phyloP scores from a whole-genome alignment of 257 asterid species.

The Plectranthus barbatus region DNA sequence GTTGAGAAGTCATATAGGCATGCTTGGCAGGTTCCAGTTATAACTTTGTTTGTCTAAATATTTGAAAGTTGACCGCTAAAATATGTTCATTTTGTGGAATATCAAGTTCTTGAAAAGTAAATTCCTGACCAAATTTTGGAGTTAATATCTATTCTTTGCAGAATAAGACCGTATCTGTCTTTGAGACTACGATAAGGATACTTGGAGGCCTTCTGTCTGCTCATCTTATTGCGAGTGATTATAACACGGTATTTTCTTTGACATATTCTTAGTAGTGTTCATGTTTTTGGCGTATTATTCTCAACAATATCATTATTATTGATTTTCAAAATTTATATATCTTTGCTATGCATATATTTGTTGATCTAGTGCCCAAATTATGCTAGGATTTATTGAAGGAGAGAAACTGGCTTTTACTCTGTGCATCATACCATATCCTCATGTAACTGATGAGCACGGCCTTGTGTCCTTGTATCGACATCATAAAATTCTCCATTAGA shows the following conservation, averaged over 20 bases:
- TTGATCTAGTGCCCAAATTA: background rate
- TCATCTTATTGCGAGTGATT: slow-evolving; percentile 93
- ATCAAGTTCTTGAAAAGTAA: slow-evolving; percentile 6
- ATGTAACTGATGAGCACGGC: background rate
- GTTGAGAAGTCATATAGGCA: background rate
- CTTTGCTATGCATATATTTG: background rate
- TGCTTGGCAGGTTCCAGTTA: slow-evolving; percentile 4
- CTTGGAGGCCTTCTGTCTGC: slow-evolving; percentile 99
- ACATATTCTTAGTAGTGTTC: slow-evolving; percentile 4
- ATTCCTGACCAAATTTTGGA: background rate
- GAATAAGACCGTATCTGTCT: slow-evolving; percentile 96
- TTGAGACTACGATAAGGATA: slow-evolving; percentile 92
- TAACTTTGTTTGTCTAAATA: background rate
- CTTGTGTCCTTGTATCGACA: background rate
- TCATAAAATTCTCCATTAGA: background rate
- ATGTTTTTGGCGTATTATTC: background rate
- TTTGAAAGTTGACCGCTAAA: slow-evolving; percentile 3
- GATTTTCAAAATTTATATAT: background rate
- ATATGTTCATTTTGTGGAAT: background rate
- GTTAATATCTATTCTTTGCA: slow-evolving; percentile 30
- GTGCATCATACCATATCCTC: background rate
- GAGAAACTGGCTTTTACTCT: background rate
- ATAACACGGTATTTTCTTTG: slow-evolving; percentile 64
- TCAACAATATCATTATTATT: background rate
- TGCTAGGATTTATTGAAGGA: background rate